Evolutionary conservation across 352 stramenopile species (phyloP).

Genomic region (Globisporangium heterothallicum): DNA sequence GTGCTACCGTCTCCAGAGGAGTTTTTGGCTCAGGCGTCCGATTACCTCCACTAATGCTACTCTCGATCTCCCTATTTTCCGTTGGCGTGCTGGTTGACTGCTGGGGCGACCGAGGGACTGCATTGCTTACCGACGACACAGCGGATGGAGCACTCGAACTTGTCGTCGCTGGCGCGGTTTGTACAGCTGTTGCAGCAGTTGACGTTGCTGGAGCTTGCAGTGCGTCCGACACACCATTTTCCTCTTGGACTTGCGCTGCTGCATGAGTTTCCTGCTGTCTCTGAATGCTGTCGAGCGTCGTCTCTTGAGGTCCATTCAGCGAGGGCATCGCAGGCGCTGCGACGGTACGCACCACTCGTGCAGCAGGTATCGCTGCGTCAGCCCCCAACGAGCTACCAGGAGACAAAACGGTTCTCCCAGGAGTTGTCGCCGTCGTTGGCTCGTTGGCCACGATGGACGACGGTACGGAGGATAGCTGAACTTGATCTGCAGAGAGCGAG

Average conservation of each 20-base stretch:
- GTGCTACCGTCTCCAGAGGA: too few relatives aligned
- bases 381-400: constrained; percentile 5
- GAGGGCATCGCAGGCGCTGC: background rate
- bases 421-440: background rate
- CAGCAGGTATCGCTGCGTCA: background rate
- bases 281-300: too few relatives aligned
- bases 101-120: too few relatives aligned
- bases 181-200: background rate
- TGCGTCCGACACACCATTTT: background rate
- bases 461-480: background rate
- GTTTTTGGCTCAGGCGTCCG: too few relatives aligned
- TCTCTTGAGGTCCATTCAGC: background rate
- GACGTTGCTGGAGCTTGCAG: background rate
- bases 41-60: too few relatives aligned
- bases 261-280: too few relatives aligned
- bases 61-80: too few relatives aligned
- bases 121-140: background rate
- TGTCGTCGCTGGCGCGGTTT: too few relatives aligned
- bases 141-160: too few relatives aligned
- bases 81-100: too few relatives aligned
- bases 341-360: background rate
- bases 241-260: background rate
- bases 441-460: background rate
- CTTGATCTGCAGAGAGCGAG: background rate
- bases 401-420: constrained; percentile 1